phyloP scores from a whole-genome alignment of 179 eudicot genomes.

The Silene coronaria region DNA sequence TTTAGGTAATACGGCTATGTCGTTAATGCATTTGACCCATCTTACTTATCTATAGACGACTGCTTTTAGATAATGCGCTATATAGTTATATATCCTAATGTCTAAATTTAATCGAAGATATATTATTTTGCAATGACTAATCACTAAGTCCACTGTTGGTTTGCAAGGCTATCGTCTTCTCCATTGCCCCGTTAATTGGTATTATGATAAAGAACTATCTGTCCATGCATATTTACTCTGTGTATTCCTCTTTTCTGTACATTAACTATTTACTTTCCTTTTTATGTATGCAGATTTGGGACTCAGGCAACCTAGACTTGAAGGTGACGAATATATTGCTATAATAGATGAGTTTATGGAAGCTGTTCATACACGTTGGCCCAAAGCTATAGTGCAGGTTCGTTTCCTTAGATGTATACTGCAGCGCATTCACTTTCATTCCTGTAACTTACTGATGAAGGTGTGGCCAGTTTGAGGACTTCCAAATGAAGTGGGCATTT shows the following conservation, averaged over 20 bases:
- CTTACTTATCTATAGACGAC: neutral
- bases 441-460: slow-evolving; percentile 17
- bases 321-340: slow-evolving; percentile 88
- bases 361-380: slow-evolving; percentile 96
- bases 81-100: neutral
- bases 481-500: slow-evolving; percentile 99
- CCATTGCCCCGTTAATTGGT: neutral
- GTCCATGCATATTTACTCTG: neutral
- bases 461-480: slow-evolving; percentile 83
- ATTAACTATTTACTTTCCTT: neutral
- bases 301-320: slow-evolving; percentile 80
- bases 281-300: slow-evolving; percentile 66
- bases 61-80: neutral
- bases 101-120: neutral
- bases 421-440: neutral
- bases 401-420: slow-evolving; percentile 7
- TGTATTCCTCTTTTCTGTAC: slow-evolving; percentile 7
- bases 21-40: neutral
- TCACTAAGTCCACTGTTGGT: neutral
- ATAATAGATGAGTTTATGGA: slow-evolving; percentile 96
- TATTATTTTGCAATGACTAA: neutral
- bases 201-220: neutral
- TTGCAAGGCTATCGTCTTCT: neutral
- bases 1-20: too few species aligned
- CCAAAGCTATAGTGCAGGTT: slow-evolving; percentile 99